Base-by-base conservation (phyloP, 2,329 filamentous ascomycete species). In the Hymenoscyphus repandus region DNA sequence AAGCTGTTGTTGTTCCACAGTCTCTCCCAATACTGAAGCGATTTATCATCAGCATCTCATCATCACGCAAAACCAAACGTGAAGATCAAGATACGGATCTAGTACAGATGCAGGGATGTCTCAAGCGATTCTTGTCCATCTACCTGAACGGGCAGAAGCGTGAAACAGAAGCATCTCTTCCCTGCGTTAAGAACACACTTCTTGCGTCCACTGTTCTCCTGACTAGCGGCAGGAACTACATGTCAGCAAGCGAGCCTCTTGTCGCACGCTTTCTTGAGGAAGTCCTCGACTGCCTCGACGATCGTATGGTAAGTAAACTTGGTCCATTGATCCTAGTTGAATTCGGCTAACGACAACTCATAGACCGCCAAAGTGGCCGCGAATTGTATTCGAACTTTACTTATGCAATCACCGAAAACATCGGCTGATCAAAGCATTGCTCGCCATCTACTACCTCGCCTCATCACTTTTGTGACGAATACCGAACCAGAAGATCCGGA, bases 121-220 rank as follows among this genome's bases (percentile, higher is more conserved):
- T 96, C 9, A 82, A 86, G 30, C 83, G 89, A 5, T 93, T 96
- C 73, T 71, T 96, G 20, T 81, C 85, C 15, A 93, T 95, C 48
- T 83, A 90, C 58, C 75, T 86, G 18, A 76, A 87, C 58, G 85
- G 85, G 0, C 88, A 91, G 68, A 88, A 84, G 65, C 79, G 88
- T 37, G 87, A 91, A 62, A 70, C 68, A 7, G 83, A 91, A 17
- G 83, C 86, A 5, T 90, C 90, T 2, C 75, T 99, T 20, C 75
- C 86, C 1, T 95, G 90, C 66, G 92, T 96, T 63, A 96, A 95
- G 74, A 99, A 97, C 64, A 88, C 86, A 4, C 79, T 99, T 5
- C 76, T 99, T 43, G 89, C 90, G 1, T 85, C 86, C 42, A 96
- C 93, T 0, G 87, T 99, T 53, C 78, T 99, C 7, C 83, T 99